Evolutionary conservation across 2,329 filamentous ascomycete genomes (phyloP).

Genomic region (Tolypocladium inflatum): DNA sequence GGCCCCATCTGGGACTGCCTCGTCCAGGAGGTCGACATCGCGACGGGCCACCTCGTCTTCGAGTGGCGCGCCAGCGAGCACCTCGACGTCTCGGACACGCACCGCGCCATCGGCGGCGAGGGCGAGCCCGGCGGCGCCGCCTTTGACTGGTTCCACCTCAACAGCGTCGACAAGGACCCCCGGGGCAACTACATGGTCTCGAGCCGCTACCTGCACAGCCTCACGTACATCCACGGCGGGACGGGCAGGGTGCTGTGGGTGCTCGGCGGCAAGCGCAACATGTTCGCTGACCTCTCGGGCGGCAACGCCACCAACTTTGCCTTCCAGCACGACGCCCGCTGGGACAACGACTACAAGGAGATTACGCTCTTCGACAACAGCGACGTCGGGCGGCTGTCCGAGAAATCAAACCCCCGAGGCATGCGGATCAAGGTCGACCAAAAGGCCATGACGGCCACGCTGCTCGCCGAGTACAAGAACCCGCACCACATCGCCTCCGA

Average conservation of each 20-base stretch:
- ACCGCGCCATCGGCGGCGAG: slow-evolving; percentile 10
- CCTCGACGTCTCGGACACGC: slow-evolving; percentile 7
- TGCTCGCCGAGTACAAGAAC: slow-evolving; percentile 5
- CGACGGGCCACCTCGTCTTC: slow-evolving; percentile 25
- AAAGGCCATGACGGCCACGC: slow-evolving; percentile 1
- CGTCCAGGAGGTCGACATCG: slow-evolving; percentile 26
- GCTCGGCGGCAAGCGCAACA: slow-evolving; percentile 35
- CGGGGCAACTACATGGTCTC: slow-evolving; percentile 19
- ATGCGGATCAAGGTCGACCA: slow-evolving; percentile 3
- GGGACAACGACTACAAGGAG: slow-evolving; percentile 25
- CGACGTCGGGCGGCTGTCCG: slow-evolving; percentile 27
- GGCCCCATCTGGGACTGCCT: slow-evolving; percentile 14
- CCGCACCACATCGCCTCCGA: slow-evolving; percentile 2
- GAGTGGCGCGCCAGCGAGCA: slow-evolving; percentile 24
- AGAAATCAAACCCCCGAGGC: slow-evolving; percentile 19
- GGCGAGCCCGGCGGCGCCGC: slow-evolving; percentile 11
- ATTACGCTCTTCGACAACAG: slow-evolving; percentile 45
- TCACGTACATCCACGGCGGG: slow-evolving; percentile 22
- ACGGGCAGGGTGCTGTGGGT: slow-evolving; percentile 39
- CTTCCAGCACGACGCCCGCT: slow-evolving; percentile 42
- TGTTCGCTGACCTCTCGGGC: slow-evolving; percentile 20
- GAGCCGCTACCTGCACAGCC: slow-evolving; percentile 9
- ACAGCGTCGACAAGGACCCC: slow-evolving; percentile 27
- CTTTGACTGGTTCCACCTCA: slow-evolving; percentile 19
- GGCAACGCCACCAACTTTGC: slow-evolving; percentile 27